Base-by-base conservation (phyloP, 495 filamentous ascomycete genomes). In the Cladorrhinum samala region DNA sequence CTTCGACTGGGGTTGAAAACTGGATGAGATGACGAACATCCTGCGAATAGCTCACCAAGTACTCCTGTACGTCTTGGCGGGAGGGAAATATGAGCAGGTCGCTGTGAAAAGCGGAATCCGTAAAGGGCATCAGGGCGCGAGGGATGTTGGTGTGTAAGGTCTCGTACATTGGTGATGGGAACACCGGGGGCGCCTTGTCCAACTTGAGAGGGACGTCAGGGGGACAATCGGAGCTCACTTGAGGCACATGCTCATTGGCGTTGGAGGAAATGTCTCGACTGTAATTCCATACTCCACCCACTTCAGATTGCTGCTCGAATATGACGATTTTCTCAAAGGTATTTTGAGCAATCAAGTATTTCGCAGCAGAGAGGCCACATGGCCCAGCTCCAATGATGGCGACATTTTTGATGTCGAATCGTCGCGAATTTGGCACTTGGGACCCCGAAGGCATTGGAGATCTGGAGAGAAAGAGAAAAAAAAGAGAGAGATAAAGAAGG, bases 251-350 rank as follows among this genome's bases (percentile, higher is more conserved):
- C 9, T 65, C 44, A 2, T 59, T 59, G 9, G 53, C 42, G 27
- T 33, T 33, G 27, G 11, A 33, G 27, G 11, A 21, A 65, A 56
- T 6, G 72, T 49, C n/a, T 44, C 39, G 68, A 39, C 76, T 82
- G 61, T 85, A 87, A 58, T 93, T 85, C 92, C 92, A 97, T 4
- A 88, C 80, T 3, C 92, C 92, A 47, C 89, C 91, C 4, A 83
- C 77, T 11, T 79, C 76, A 45, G 69, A 70, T 55, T 88, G 83
- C 66, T 94, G 89, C 62, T 97, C 92, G 61, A 84, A 93, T 44
- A 96, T 72, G 58, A 83, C 81, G 50, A 96, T 86, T 23, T 63
- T 77, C 23, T 80, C 67, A 55, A 95, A 94, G 14, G 69, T 71
- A 42, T 78, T 77, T 59, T 96, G 88, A 24, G 86, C 88, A 3